Evolutionary conservation across 768 basidiomycete species (phyloP), one percentile per base, ranked within the genome.

Genomic region (Pholiota microspora): DNA sequence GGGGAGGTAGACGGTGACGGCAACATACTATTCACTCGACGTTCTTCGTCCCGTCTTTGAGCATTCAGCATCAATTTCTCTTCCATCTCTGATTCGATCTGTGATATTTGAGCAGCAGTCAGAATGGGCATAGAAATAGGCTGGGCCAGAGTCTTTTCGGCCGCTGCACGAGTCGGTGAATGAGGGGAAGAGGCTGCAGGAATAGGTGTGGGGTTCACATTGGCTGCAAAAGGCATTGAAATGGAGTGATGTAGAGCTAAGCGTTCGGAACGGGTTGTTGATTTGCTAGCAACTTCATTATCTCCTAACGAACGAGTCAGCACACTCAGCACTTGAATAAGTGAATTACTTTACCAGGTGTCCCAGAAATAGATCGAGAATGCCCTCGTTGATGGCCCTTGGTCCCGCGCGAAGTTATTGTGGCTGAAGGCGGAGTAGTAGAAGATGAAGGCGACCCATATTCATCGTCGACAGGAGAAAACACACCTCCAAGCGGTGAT

Each of bases 41-140:
- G 7, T 23, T 7, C 44, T 51, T 3, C 31, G 25, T 23, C 27
- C 27, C 45, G 16, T 13, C 23, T 29, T 18, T n/a, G 48, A 16
- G 44, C 10, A 7, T 29, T 21, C 4, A 44, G 29, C n/a, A 16
- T 46, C 50, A 51, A 18, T 35, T 34, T 49, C 45, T 49, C 42
- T 13, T 60, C 56, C 18, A 54, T 60, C 34, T 66, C 64, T 4
- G 25, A 38, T 40, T 66, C 64, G 12, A 66, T 66, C 18, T 59
- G 49, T 27, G 42, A 49, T 24, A 66, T 66, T 50, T 66, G 62
- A 10, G 54, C 58, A 0, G 23, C 56, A 4, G 58, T 61, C 13
- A 66, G 55, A 32, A 66, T 66, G 10, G 61, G 49, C 49, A 45
- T 56, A 8, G 51, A 44, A 4, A 57, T 42, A 9, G 55, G 59